Evolutionary conservation across 768 basidiomycete species (phyloP).

Genomic region (Galerina marginata): DNA sequence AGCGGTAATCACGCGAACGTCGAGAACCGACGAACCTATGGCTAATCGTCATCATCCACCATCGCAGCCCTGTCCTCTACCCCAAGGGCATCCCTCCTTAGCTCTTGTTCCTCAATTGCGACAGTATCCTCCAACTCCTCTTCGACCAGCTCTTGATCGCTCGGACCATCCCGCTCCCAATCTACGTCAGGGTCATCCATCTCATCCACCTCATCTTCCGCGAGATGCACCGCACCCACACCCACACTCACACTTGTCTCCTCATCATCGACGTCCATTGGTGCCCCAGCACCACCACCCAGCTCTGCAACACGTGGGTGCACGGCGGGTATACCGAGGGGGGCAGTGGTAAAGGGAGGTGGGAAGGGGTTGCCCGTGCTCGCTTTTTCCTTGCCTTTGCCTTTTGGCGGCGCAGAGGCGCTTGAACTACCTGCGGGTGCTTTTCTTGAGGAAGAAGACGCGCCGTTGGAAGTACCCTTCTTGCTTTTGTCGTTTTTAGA

Average conservation of each 20-base stretch:
- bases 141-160: too few relatives aligned
- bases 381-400: slow-evolving; percentile 46
- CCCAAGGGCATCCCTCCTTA: slow-evolving; percentile 41
- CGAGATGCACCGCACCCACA: background rate
- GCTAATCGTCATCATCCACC: slow-evolving; percentile 10
- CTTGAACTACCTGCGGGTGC: slow-evolving; percentile 10
- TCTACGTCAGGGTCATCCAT: slow-evolving; percentile 30
- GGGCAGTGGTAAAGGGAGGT: slow-evolving; percentile 36
- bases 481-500: slow-evolving; percentile 66
- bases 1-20: too few relatives aligned
- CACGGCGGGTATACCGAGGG: slow-evolving; percentile 20
- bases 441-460: slow-evolving; percentile 29
- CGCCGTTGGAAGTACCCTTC: slow-evolving; percentile 34
- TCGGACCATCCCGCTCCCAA: too few relatives aligned
- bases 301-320: slow-evolving; percentile 29
- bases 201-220: slow-evolving; percentile 25
- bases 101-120: slow-evolving; percentile 50
- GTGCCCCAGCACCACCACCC: slow-evolving; percentile 31
- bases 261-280: slow-evolving; percentile 33
- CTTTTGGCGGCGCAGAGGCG: slow-evolving; percentile 32
- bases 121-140: slow-evolving; percentile 42
- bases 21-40: background rate
- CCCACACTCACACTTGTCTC: slow-evolving; percentile 8
- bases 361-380: slow-evolving; percentile 24
- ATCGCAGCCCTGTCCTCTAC: slow-evolving; percentile 34